phyloP scores from a whole-genome alignment of 495 filamentous ascomycete genomes.

The Pseudotulostoma volvatum region DNA sequence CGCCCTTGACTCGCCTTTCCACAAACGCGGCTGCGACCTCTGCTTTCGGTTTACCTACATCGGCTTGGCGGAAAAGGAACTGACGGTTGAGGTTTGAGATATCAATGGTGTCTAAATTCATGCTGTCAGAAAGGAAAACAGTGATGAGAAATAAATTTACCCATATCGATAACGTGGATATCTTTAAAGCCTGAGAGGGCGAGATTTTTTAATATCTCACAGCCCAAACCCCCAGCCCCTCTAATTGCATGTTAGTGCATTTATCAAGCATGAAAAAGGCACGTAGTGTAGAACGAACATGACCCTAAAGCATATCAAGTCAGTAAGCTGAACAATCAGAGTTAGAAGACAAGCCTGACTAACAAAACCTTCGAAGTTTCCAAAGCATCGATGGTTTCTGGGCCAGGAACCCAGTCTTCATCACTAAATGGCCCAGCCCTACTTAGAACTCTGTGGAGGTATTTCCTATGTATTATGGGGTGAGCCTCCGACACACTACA shows the following conservation, averaged over 20 bases:
- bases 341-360: too few species aligned
- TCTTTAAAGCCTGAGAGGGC: constrained; percentile 90
- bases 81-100: constrained; percentile 97
- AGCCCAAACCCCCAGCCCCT: constrained; percentile 88
- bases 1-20: constrained; percentile 69
- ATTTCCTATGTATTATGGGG: constrained; percentile 44
- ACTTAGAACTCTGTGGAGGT: constrained; percentile 62
- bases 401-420: constrained; percentile 46
- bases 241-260: constrained; percentile 28
- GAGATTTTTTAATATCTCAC: constrained; percentile 93
- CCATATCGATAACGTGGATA: constrained; percentile 99
- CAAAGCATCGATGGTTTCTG: constrained; percentile 40
- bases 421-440: constrained; percentile 67
- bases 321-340: too few species aligned
- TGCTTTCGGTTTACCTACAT: constrained; percentile 90
- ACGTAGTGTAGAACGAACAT: constrained; percentile 23
- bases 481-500: too few species aligned
- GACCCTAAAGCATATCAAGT: constrained; percentile 20
- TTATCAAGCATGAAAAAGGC: background rate
- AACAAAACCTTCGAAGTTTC: constrained; percentile 57
- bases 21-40: constrained; percentile 86
- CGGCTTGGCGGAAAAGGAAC: constrained; percentile 83
- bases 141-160: constrained; percentile 19
- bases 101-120: constrained; percentile 69
- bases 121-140: constrained; percentile 10